These are phyloP conservation scores for Dendrobium catenatum DNA, from an alignment of 106 monocot species.

Conservation along the genomic window DNA sequence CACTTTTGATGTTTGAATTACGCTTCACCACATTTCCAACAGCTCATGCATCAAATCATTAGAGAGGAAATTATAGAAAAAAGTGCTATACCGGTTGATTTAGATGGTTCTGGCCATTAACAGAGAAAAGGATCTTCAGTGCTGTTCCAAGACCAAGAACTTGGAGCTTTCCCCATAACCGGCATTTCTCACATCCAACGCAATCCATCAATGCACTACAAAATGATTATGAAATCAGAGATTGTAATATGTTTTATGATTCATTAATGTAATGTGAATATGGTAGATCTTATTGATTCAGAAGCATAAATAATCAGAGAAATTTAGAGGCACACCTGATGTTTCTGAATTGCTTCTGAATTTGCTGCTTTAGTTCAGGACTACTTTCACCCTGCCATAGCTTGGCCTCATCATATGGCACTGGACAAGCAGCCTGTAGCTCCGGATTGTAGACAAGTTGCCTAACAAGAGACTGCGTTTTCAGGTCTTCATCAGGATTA, in stretches of 20 bases:
- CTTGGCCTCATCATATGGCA: conserved; percentile 93
- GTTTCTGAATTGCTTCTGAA: conserved; percentile 91
- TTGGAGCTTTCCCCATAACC: conserved; percentile 96
- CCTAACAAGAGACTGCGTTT: conserved; percentile 73
- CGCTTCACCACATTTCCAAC: no score
- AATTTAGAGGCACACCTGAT: conserved; percentile 51
- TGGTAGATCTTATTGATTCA: not conserved
- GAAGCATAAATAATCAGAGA: not conserved
- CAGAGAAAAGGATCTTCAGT: conserved; percentile 91
- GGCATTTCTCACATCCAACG: conserved; percentile 97
- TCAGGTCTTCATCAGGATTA: conserved; percentile 70
- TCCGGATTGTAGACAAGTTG: conserved; percentile 71
- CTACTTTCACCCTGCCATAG: conserved; percentile 92
- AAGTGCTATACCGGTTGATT: conserved; percentile 44
- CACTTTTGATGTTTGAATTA: no score
- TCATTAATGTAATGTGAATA: not conserved
- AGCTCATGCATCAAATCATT: not conserved
- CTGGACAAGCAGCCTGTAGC: conserved; percentile 73
- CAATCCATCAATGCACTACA: conserved; percentile 95
- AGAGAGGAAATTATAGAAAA: conserved; percentile 7
- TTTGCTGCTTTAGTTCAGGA: conserved; percentile 71
- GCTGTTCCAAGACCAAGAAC: conserved; percentile 98
- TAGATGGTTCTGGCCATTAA: conserved; percentile 34
- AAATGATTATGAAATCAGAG: not conserved
- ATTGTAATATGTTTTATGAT: not conserved